phyloP scores from a whole-genome alignment of 306 rosid genomes.

The Cajanus cajan region DNA sequence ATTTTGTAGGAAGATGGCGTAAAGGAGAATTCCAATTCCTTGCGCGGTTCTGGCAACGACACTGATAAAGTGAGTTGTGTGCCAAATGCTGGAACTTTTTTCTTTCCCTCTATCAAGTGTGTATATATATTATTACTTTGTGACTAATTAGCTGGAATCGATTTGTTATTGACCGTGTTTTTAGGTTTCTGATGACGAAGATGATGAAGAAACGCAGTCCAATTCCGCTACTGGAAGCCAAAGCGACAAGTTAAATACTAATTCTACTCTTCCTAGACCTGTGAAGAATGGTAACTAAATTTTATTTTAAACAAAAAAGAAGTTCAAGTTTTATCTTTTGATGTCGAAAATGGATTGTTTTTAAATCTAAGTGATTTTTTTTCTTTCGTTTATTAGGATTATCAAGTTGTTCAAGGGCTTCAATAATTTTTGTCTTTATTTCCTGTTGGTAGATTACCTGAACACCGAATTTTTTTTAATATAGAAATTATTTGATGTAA shows the following conservation, averaged over 20 bases:
- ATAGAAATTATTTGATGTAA: background rate
- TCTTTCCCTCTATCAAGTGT: no score
- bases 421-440: background rate
- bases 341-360: background rate
- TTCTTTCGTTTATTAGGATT: no score
- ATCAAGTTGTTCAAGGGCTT: background rate
- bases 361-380: no score
- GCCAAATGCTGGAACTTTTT: background rate
- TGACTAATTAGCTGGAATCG: no score
- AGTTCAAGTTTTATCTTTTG: background rate
- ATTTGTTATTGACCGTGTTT: background rate
- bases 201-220: constrained; percentile 57
- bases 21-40: constrained; percentile 40
- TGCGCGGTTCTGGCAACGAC: constrained; percentile 41
- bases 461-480: background rate
- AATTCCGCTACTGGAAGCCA: constrained; percentile 72
- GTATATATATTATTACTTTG: background rate
- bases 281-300: constrained; percentile 44
- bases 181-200: constrained; percentile 70
- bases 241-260: constrained; percentile 46
- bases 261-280: constrained; percentile 30
- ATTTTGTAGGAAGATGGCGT: constrained; percentile 63
- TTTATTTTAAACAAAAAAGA: background rate
- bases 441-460: background rate
- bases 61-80: constrained; percentile 44